Conservation (phyloP, 2,329 filamentous ascomycete species). For the Rutstroemia sp. region DNA sequence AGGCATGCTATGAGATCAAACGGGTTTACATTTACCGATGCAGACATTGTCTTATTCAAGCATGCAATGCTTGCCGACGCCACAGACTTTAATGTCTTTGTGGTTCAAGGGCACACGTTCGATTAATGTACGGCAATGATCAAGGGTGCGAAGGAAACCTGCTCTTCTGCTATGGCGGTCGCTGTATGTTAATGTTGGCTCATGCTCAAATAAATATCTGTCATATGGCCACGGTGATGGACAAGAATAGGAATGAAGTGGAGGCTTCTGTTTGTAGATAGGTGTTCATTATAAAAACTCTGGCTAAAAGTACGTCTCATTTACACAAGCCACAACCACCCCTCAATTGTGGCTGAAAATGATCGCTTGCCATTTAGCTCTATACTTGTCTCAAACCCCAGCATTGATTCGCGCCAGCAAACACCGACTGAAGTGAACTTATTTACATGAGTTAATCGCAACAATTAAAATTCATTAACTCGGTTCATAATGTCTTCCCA, state of each 20-base stretch:
- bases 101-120: too few species aligned
- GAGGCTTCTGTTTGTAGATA: too few species aligned
- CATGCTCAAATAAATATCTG: too few species aligned
- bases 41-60: slow-evolving; percentile 35
- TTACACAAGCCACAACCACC: not conserved
- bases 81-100: slow-evolving; percentile 30
- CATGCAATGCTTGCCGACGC: slow-evolving; percentile 38
- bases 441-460: not conserved
- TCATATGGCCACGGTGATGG: too few species aligned
- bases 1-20: slow-evolving; percentile 35
- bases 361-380: not conserved
- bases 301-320: too few species aligned
- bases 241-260: too few species aligned
- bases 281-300: too few species aligned
- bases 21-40: slow-evolving; percentile 39
- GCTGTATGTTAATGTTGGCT: too few species aligned
- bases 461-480: not conserved
- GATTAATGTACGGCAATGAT: too few species aligned
- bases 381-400: slow-evolving; percentile 3
- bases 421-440: not conserved
- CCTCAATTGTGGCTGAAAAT: slow-evolving; percentile 1
- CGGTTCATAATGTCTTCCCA: slow-evolving; percentile 29
- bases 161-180: too few species aligned
- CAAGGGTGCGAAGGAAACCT: too few species aligned
- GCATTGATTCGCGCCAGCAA: slow-evolving; percentile 4